Evolutionary conservation across 768 basidiomycete genomes (phyloP).

Genomic region (Tremella mesenterica): DNA sequence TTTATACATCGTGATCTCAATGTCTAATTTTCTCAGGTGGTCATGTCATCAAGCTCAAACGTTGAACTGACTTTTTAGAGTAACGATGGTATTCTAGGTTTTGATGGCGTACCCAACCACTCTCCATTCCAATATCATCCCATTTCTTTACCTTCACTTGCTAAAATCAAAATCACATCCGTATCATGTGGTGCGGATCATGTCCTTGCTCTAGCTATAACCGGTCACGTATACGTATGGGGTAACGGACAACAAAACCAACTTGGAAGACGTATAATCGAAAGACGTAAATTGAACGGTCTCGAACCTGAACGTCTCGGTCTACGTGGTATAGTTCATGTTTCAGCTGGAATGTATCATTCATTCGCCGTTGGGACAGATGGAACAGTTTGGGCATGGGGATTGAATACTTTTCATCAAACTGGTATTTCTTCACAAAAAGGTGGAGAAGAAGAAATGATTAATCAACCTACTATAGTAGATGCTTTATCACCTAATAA

Average conservation of each 20-base stretch:
- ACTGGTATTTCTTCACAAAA: constrained; percentile 50
- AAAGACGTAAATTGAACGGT: constrained; percentile 78
- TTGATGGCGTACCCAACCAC: constrained; percentile 38
- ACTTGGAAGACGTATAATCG: constrained; percentile 80
- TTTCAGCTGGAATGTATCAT: constrained; percentile 76
- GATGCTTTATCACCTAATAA: constrained; percentile 38
- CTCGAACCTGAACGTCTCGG: constrained; percentile 78
- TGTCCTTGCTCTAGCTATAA: constrained; percentile 75
- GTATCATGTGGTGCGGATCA: constrained; percentile 80
- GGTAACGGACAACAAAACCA: constrained; percentile 86
- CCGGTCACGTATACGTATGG: constrained; percentile 79
- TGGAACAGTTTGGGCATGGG: constrained; percentile 88
- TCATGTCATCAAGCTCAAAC: neutral
- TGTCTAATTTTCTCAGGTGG: neutral
- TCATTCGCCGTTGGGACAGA: constrained; percentile 81
- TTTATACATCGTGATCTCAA: too few relatives aligned
- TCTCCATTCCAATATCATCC: constrained; percentile 46
- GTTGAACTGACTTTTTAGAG: constrained; percentile 35
- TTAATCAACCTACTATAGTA: constrained; percentile 54
- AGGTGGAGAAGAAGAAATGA: constrained; percentile 39
- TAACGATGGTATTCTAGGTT: constrained; percentile 41
- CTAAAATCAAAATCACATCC: constrained; percentile 48
- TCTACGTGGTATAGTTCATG: constrained; percentile 60
- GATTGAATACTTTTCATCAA: constrained; percentile 77
- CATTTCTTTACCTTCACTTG: constrained; percentile 41